Evolutionary conservation across 306 rosid species (phyloP).

Genomic region (Cercis canadensis): DNA sequence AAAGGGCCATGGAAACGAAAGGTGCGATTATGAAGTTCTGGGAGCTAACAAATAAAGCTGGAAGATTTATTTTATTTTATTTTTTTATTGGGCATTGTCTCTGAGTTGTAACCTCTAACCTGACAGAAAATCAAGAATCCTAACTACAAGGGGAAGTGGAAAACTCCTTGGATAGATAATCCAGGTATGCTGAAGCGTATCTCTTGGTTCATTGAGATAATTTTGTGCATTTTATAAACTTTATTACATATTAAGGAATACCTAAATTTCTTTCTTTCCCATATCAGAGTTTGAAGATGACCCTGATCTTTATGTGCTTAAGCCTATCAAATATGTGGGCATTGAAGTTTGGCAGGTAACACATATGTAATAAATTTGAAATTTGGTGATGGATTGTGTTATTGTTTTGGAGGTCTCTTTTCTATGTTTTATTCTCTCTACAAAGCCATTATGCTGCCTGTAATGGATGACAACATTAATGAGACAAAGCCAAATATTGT

Average conservation of each 20-base stretch:
- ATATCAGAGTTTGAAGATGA: slow-evolving; percentile 63
- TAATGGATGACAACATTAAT: slow-evolving; percentile 24
- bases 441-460: slow-evolving; percentile 25
- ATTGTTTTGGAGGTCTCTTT: not conserved
- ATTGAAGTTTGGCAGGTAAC: slow-evolving; percentile 73
- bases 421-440: not conserved
- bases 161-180: slow-evolving; percentile 64
- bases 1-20: slow-evolving; percentile 94
- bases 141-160: slow-evolving; percentile 71
- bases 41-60: slow-evolving; percentile 22
- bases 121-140: slow-evolving; percentile 58
- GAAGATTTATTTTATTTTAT: not conserved
- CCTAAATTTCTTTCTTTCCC: slow-evolving; percentile 20
- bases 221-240: slow-evolving; percentile 12
- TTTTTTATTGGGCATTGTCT: slow-evolving; percentile 8
- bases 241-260: slow-evolving; percentile 17
- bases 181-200: slow-evolving; percentile 47
- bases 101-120: slow-evolving; percentile 31
- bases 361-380: slow-evolving; percentile 20
- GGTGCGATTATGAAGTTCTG: slow-evolving; percentile 54
- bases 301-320: slow-evolving; percentile 68
- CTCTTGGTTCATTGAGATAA: slow-evolving; percentile 27
- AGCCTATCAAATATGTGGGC: slow-evolving; percentile 63
- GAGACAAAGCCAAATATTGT: slow-evolving; percentile 16
- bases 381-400: slow-evolving; percentile 14